Conservation (phyloP, 179 eudicot species). For the Patellifolia procumbens region DNA sequence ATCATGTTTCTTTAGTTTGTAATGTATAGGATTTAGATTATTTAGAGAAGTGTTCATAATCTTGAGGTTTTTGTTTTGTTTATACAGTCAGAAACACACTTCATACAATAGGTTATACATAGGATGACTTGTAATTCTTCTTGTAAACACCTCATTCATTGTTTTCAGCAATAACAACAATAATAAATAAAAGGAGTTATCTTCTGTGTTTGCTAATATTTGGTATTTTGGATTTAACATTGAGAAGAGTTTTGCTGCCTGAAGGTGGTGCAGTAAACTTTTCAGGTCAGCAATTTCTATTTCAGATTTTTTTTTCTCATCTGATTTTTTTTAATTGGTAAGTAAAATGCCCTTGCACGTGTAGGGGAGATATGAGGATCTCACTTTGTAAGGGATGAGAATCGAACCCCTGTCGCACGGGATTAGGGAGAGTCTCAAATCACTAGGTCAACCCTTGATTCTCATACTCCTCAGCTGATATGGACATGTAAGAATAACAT, state of each 20-base stretch:
- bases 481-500: not conserved
- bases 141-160: slow-evolving; percentile 36
- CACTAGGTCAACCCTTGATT: too few species aligned
- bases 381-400: too few species aligned
- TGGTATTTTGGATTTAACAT: not conserved
- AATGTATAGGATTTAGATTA: slow-evolving; percentile 28
- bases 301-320: too few species aligned
- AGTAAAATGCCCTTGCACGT: too few species aligned
- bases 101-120: slow-evolving; percentile 12
- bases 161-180: slow-evolving; percentile 25
- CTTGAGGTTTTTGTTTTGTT: not conserved
- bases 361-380: too few species aligned
- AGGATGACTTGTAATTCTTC: slow-evolving; percentile 30
- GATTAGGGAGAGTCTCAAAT: too few species aligned
- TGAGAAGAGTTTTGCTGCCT: not conserved
- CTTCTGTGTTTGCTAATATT: not conserved
- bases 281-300: not conserved
- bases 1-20: slow-evolving; percentile 23
- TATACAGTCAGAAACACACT: slow-evolving; percentile 13
- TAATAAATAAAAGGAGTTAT: not conserved
- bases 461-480: too few species aligned
- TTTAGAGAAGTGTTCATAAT: slow-evolving; percentile 26
- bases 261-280: not conserved
- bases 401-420: too few species aligned
- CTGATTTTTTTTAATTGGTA: too few species aligned